A percentile compares a stretch with the other conserved stretches of the same genome.
Evolutionary conservation across 1,139 yeast species (phyloP).

Genomic region (Torulaspora pretoriensis): DNA sequence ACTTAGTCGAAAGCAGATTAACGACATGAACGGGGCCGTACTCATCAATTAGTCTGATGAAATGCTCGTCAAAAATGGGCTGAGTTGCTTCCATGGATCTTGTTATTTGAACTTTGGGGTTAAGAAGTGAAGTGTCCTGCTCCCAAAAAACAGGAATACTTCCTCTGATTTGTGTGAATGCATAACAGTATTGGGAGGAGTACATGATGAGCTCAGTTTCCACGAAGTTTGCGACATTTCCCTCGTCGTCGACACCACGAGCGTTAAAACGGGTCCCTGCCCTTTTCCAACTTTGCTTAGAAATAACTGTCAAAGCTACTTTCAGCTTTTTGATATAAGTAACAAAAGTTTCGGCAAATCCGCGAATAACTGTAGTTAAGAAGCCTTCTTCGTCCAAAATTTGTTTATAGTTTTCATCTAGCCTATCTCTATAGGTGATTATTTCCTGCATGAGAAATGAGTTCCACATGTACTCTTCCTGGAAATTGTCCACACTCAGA

Average conservation of each 20-base stretch:
- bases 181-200: slow-evolving; percentile 54
- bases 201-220: slow-evolving; percentile 83
- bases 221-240: slow-evolving; percentile 92
- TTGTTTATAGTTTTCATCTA: slow-evolving; percentile 55
- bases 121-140: slow-evolving; percentile 80
- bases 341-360: slow-evolving; percentile 77
- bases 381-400: slow-evolving; percentile 72
- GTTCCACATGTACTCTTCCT: slow-evolving; percentile 95
- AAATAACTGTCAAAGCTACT: slow-evolving; percentile 72
- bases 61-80: slow-evolving; percentile 82
- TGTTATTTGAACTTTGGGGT: slow-evolving; percentile 82
- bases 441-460: slow-evolving; percentile 84
- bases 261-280: slow-evolving; percentile 96
- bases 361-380: slow-evolving; percentile 86
- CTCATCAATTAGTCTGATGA: slow-evolving; percentile 59
- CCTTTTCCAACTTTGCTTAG: slow-evolving; percentile 91
- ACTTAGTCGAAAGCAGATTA: slow-evolving; percentile 73
- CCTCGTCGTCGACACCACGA: slow-evolving; percentile 93
- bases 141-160: slow-evolving; percentile 98
- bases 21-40: slow-evolving; percentile 87
- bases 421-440: slow-evolving; percentile 63
- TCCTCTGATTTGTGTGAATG: slow-evolving; percentile 87
- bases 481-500: slow-evolving; percentile 54
- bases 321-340: slow-evolving; percentile 49
- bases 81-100: slow-evolving; percentile 89